Conservation (phyloP, 208 protist species). For the Crithidia expoeki region DNA sequence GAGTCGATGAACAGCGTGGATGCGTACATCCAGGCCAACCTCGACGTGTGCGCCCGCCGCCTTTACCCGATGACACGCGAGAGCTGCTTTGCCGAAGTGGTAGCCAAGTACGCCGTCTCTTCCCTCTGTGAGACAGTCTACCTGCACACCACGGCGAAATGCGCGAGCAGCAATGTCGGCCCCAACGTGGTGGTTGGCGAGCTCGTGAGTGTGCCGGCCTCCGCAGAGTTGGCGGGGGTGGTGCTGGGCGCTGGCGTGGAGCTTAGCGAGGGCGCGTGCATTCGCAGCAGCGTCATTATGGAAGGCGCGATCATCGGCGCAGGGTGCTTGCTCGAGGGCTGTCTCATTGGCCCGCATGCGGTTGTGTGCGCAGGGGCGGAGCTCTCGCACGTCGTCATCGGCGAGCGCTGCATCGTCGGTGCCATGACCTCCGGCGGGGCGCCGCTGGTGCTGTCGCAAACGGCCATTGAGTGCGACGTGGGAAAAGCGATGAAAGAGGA, state of each 20-base stretch:
- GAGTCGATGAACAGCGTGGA: conserved; percentile 62
- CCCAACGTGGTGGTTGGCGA: conserved; percentile 76
- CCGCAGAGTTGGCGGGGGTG: conserved; percentile 55
- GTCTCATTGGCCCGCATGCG: conserved; percentile 57
- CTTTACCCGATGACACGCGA: conserved; percentile 86
- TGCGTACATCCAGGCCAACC: conserved; percentile 79
- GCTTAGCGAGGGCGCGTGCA: conserved; percentile 52
- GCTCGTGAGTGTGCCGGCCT: conserved; percentile 52
- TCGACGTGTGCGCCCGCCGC: conserved; percentile 73
- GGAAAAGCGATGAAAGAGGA: background rate
- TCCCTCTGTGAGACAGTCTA: conserved; percentile 75
- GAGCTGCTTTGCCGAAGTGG: conserved; percentile 77
- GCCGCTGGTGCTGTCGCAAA: conserved; percentile 20
- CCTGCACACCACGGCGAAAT: conserved; percentile 57
- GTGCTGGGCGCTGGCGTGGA: conserved; percentile 59
- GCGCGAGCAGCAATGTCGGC: conserved; percentile 24
- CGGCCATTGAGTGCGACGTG: conserved; percentile 28
- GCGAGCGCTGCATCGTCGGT: conserved; percentile 45
- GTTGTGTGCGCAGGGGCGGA: conserved; percentile 54
- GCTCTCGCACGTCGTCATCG: conserved; percentile 63
- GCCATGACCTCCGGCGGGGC: conserved; percentile 21
- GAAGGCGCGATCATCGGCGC: conserved; percentile 63
- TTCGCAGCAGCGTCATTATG: conserved; percentile 76
- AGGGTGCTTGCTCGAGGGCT: conserved; percentile 56
- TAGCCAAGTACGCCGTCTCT: conserved; percentile 71